Base-by-base conservation (phyloP, 1,139 yeast species). In the Pichia kudriavzevii region DNA sequence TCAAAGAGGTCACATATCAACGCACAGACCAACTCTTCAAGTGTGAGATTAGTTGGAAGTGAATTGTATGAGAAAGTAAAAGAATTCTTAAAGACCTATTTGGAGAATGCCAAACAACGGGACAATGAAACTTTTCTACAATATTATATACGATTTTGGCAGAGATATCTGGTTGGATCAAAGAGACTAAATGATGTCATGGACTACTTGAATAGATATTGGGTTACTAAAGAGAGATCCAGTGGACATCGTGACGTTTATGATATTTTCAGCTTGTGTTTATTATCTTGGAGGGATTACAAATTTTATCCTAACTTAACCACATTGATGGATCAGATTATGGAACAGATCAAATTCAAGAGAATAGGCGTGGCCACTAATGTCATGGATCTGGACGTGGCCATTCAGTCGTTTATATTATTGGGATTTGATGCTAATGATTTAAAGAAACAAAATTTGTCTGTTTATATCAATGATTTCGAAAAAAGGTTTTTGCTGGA, bases 181-280 rank as follows among this genome's bases (percentile, higher is more conserved):
- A 82, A 88, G 14, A 83, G 85, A 58, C 64, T 93, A 59, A 87
- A 87, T 59, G 94, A 93, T 58, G 93, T 93, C 20, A 85, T 91
- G 55, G 95, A 88, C 56, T 93, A 93, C 59, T 78, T 93, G 73
- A 93, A 93, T 59, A 73, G 97, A 45, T 91, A 91, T 60, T 93
- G 98, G 98, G 96, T 93, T 32, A 85, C 82, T 52, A 87, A 94
- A 55, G 97, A 91, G 59, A 72, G 97, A 52, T 83, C 88, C 28
- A 97, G 91, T 55, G 97, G 97, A n/a, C 75, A 85, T 51, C 72
- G 88, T 46, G 87, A 85, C 50, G 77, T 91, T 32, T 85, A 79
- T 57, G 98, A 93, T 58, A 94, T 93, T 25, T 79, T 84, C 53
- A 87, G 96, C 1, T 66, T 91, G 47, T 81, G 95, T 36, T 64